These are phyloP conservation scores for Lachancea thermotolerans DNA, from an alignment of 805 yeast species.

Conservation along the genomic window DNA sequence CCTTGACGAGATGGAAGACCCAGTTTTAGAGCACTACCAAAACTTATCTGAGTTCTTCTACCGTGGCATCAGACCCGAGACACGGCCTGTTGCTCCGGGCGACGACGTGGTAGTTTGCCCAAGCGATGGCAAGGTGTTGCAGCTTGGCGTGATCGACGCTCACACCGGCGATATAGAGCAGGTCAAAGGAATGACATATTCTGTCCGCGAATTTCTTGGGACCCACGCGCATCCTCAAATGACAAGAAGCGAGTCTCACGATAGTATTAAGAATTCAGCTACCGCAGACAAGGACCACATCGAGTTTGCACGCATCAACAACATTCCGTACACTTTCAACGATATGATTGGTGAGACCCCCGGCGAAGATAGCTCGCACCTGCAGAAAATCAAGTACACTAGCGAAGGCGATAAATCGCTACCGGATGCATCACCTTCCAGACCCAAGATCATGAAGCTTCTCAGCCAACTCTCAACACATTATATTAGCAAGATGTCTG, in stretches of 20 bases:
- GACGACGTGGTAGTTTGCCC: slow-evolving; percentile 70
- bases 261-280: slow-evolving; percentile 12
- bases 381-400: slow-evolving; percentile 43
- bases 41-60: slow-evolving; percentile 91
- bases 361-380: slow-evolving; percentile 37
- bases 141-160: slow-evolving; percentile 62
- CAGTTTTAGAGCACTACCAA: slow-evolving; percentile 63
- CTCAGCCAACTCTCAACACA: slow-evolving; percentile 29
- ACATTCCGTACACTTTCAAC: slow-evolving; percentile 63
- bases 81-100: slow-evolving; percentile 64
- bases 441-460: slow-evolving; percentile 33
- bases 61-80: slow-evolving; percentile 69
- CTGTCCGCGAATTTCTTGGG: slow-evolving; percentile 83
- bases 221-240: slow-evolving; percentile 33
- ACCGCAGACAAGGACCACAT: slow-evolving; percentile 31
- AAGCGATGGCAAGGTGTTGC: slow-evolving; percentile 85
- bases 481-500: slow-evolving; percentile 12
- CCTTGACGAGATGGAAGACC: slow-evolving; percentile 80
- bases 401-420: slow-evolving; percentile 65
- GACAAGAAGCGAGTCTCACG: slow-evolving; percentile 24
- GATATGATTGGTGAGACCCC: slow-evolving; percentile 52
- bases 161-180: slow-evolving; percentile 87
- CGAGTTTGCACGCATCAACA: slow-evolving; percentile 73
- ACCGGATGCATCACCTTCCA: slow-evolving; percentile 26
- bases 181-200: slow-evolving; percentile 93